Conservation (phyloP, 306 rosid species). For the Benincasa hispida region DNA sequence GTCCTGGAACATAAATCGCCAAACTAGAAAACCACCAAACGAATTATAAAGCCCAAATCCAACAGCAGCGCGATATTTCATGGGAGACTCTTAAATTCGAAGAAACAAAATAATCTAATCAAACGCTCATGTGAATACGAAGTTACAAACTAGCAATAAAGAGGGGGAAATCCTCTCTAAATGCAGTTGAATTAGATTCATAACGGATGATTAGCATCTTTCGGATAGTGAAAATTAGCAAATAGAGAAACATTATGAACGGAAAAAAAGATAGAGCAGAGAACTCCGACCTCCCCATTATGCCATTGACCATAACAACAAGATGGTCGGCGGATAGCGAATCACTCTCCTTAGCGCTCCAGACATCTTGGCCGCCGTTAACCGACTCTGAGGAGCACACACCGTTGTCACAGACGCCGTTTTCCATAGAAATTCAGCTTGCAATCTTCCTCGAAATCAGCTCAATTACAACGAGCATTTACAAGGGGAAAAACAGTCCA, state of each 20-base stretch:
- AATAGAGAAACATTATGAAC: not conserved
- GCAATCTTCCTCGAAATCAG: not conserved
- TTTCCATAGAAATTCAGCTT: conserved; percentile 33
- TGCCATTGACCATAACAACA: conserved; percentile 88
- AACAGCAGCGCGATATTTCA: not conserved
- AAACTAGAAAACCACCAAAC: not conserved
- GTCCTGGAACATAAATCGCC: not conserved
- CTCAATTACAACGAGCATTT: not conserved
- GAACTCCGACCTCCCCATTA: conserved; percentile 59
- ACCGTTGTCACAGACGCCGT: conserved; percentile 27
- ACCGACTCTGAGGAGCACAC: conserved; percentile 48
- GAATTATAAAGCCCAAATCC: not conserved
- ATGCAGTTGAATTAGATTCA: not conserved
- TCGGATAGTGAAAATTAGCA: not conserved
- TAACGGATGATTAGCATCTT: not conserved
- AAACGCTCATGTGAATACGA: not conserved
- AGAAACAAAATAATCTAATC: not conserved
- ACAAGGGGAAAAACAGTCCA: not conserved
- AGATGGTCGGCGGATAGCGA: conserved; percentile 82
- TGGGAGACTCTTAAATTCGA: not conserved
- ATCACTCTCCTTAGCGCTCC: conserved; percentile 61
- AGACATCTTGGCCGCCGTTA: conserved; percentile 55
- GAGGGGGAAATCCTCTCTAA: not conserved
- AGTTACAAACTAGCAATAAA: not conserved
- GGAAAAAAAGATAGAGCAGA: not conserved